Percentiles rank a stretch among this genome's conserved stretches.
Evolutionary conservation across 495 filamentous ascomycete genomes (phyloP).

Genomic region (Aeminium ludgeri): DNA sequence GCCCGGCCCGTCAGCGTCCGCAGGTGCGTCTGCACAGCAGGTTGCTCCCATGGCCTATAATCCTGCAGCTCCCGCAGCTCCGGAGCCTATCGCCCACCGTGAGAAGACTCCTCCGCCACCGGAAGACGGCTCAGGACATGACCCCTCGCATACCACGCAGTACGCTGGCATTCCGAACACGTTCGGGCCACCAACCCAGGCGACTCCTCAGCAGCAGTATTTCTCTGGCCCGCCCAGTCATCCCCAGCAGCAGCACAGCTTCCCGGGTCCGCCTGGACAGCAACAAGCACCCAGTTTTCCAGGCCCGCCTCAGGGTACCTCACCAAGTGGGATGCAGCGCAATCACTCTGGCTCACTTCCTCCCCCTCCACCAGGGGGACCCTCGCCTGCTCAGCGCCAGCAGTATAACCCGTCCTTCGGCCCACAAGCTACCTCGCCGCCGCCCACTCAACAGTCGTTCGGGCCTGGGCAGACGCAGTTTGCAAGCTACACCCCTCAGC

Average conservation of each 20-base stretch:
- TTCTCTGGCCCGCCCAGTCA: constrained; percentile 26
- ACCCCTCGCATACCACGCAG: constrained; percentile 33
- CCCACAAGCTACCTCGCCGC: constrained; percentile 11
- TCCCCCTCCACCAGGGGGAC: constrained; percentile 12
- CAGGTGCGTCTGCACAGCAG: constrained; percentile 29
- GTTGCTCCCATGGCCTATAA: constrained; percentile 72
- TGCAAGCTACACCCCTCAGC: constrained; percentile 18
- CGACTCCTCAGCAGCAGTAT: constrained; percentile 18
- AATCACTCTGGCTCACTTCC: constrained; percentile 9
- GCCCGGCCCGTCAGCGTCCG: constrained; percentile 29
- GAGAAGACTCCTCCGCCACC: constrained; percentile 80
- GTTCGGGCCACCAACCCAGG: constrained; percentile 32
- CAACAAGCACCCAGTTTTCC: constrained; percentile 12
- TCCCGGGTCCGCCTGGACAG: constrained; percentile 13
- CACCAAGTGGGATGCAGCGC: constrained; percentile 1
- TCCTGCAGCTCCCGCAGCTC: constrained; percentile 70
- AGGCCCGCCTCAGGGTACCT: constrained; percentile 1
- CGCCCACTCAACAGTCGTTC: constrained; percentile 8
- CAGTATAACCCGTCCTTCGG: constrained; percentile 12
- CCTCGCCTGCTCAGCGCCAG: constrained; percentile 14
- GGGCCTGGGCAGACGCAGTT: constrained; percentile 12
- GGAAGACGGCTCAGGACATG: constrained; percentile 43
- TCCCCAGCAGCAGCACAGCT: constrained; percentile 15
- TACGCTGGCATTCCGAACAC: constrained; percentile 11
- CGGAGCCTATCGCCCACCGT: constrained; percentile 64